A percentile compares a stretch with the other conserved stretches of the same genome.
Evolutionary conservation across 495 filamentous ascomycete genomes (phyloP).

Genomic region (Alectoria sarmentosa): DNA sequence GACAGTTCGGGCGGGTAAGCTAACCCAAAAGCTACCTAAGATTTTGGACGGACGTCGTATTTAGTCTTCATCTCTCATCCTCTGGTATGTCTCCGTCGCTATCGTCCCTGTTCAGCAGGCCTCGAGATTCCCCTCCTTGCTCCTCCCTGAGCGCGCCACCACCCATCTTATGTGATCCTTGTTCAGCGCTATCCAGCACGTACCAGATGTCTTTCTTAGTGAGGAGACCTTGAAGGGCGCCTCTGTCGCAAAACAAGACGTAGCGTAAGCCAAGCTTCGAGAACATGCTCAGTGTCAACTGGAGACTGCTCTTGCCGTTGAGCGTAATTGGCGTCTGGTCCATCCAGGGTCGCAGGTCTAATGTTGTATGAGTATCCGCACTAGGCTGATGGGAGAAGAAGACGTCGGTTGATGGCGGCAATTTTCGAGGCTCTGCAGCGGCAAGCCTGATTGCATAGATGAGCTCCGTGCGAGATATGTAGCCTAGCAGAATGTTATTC

Average conservation of each 20-base stretch:
- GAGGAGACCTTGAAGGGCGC: slow-evolving; percentile 72
- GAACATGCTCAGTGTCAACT: slow-evolving; percentile 83
- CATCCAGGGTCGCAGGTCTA: slow-evolving; percentile 95
- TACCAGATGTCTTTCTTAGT: slow-evolving; percentile 99
- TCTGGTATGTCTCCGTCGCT: slow-evolving; percentile 33
- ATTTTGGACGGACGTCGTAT: not conserved
- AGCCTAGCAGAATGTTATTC: slow-evolving; percentile 70
- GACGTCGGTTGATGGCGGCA: slow-evolving; percentile 66
- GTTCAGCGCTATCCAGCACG: slow-evolving; percentile 74
- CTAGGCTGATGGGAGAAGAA: slow-evolving; percentile 79
- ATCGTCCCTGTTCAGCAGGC: slow-evolving; percentile 41
- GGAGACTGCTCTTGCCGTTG: slow-evolving; percentile 61
- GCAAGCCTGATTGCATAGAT: slow-evolving; percentile 65
- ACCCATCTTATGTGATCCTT: slow-evolving; percentile 33
- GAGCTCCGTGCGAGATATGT: slow-evolving; percentile 89
- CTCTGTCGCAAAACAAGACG: slow-evolving; percentile 77
- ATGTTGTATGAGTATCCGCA: slow-evolving; percentile 65
- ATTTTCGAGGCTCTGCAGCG: slow-evolving; percentile 40
- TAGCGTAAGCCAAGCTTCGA: slow-evolving; percentile 88
- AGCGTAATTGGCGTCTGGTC: slow-evolving; percentile 95
- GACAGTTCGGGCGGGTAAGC: not conserved
- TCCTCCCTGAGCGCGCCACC: slow-evolving; percentile 35
- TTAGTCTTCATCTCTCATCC: slow-evolving; percentile 28
- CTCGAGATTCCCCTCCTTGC: slow-evolving; percentile 43
- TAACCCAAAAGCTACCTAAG: not conserved